Conservation (phyloP, 805 yeast genomes). For the Barnettozyma sucrosica region DNA sequence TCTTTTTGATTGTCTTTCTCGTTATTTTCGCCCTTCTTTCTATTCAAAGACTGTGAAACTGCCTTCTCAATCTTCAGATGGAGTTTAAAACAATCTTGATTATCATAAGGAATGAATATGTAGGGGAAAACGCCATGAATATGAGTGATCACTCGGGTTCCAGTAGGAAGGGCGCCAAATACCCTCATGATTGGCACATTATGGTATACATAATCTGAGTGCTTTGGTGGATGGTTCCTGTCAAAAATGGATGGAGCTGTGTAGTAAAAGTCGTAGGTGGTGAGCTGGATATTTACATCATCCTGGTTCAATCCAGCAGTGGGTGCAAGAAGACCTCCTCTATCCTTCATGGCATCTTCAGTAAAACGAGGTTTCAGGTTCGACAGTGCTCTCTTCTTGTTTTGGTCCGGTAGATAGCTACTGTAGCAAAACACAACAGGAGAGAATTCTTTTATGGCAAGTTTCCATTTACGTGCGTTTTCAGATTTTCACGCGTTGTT, state of each 20-base stretch:
- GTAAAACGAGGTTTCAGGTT: background rate
- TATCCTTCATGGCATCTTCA: conserved; percentile 8
- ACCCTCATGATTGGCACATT: conserved; percentile 74
- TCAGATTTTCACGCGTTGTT: background rate
- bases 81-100: conserved; percentile 36
- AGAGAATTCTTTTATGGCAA: background rate
- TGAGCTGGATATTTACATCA: conserved; percentile 43
- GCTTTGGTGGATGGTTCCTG: conserved; percentile 26
- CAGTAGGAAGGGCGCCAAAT: conserved; percentile 63
- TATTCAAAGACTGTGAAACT: conserved; percentile 34
- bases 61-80: conserved; percentile 40
- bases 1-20: conserved; percentile 1
- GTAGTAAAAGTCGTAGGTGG: conserved; percentile 63
- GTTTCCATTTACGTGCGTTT: background rate
- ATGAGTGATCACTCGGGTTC: conserved; percentile 59
- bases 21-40: conserved; percentile 10
- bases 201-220: conserved; percentile 24
- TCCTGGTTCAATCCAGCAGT: conserved; percentile 1
- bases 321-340: conserved; percentile 5
- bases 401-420: too few species aligned
- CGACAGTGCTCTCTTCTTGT: background rate
- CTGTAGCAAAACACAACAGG: background rate
- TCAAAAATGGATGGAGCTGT: conserved; percentile 51
- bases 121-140: conserved; percentile 86
- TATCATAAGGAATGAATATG: conserved; percentile 58